Evolutionary conservation across 1,284 basidiomycete genomes (phyloP), one percentile per base, ranked within the genome.

Genomic region (Cutaneotrichosporon sp.): DNA sequence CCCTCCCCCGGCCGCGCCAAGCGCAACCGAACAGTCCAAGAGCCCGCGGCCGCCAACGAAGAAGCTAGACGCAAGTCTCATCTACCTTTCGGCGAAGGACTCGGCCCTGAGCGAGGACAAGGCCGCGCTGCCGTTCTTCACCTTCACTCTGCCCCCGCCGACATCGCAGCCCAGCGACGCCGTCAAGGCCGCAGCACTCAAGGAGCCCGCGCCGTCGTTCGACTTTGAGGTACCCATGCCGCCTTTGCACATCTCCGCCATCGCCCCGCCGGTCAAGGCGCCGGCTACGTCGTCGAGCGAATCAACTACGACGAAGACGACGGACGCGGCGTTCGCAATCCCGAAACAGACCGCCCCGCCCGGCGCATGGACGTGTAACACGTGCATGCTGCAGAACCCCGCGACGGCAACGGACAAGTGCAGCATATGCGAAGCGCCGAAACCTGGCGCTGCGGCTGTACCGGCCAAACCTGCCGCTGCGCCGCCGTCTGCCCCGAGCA

Each of bases 371-470:
- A 75, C 56, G 10, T 83, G 82, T 59, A 66, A 65, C 2, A 48
- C 65, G 15, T 84, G 82, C 52, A 74, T 72, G 68, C 59, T 82
- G 68, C 64, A 75, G 45, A 83, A 82, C 58, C 70, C 77, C 4
- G 73, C 69, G 8, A 68, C 63, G 10, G 79, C 77, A 2, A 75
- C 65, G 39, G 63, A 62, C 13, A 80, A 81, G 64, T 84, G 83
- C 61, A 74, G 71, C 0, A 58, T 80, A 38, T 84, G 83, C 55
- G 81, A 82, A 33, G 54, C 76, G 2, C 76, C 77, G 0, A 68
- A 74, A 22, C 65, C 66, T 21, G 62, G 45, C 5, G 49, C 54
- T 22, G 23, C 42, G 9, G 22, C 51, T 10, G 39, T 53, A 30
- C 36, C 55, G 3, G 42, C 55, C 2, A 18, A 46, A 23, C 26